Conservation (phyloP, 768 basidiomycete genomes). For the Lentinula sp. region DNA sequence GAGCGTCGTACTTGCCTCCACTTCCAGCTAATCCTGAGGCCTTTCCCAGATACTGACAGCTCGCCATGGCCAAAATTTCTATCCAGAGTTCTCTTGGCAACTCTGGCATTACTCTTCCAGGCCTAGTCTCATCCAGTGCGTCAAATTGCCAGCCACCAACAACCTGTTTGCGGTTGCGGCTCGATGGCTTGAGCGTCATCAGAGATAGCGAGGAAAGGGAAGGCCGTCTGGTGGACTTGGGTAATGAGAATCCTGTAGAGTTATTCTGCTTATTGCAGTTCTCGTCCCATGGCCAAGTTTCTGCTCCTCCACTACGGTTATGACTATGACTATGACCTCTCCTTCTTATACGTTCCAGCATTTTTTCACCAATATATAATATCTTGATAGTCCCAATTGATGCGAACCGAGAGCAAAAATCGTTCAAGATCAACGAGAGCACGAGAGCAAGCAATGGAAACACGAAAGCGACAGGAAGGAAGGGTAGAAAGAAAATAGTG, state of each 20-base stretch:
- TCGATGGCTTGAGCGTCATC: not conserved
- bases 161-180: not conserved
- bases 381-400: not conserved
- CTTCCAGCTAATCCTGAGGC: not conserved
- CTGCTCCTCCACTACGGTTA: not conserved
- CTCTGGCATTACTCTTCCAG: constrained; percentile 1
- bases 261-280: not conserved
- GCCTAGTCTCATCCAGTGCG: constrained; percentile 1
- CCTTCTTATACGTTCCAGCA: not conserved
- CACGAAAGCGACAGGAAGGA: not conserved
- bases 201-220: not conserved
- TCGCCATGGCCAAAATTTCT: not conserved
- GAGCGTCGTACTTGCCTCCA: not conserved
- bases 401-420: not conserved
- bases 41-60: not conserved
- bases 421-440: not conserved
- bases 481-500: not conserved
- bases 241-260: not conserved
- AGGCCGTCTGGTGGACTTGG: not conserved
- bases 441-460: not conserved
- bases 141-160: constrained; percentile 3
- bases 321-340: not conserved
- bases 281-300: not conserved
- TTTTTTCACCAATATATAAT: not conserved
- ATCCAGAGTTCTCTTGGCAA: constrained; percentile 4